These are phyloP conservation scores for Podospora anserina DNA, from an alignment of 495 filamentous ascomycete species.

Conservation along the genomic window DNA sequence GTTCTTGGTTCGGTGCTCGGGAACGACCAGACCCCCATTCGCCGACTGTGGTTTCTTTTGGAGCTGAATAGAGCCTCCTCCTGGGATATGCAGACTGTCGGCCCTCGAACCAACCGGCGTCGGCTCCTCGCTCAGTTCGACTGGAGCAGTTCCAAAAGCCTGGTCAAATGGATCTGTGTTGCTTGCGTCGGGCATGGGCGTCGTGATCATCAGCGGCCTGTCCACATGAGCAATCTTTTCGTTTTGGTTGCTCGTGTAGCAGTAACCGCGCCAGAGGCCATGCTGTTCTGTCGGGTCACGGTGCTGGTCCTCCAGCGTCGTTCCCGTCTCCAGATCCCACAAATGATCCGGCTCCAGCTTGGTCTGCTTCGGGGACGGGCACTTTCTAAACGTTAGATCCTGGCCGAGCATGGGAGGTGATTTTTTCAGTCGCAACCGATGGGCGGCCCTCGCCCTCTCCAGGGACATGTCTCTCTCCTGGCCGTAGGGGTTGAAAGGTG, in stretches of 20 bases:
- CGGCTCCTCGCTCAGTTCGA: constrained; percentile 29
- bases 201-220: constrained; percentile 38
- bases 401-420: constrained; percentile 82
- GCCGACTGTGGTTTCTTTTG: constrained; percentile 11
- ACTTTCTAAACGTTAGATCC: constrained; percentile 72
- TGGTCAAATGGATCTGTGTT: constrained; percentile 38
- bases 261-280: constrained; percentile 69
- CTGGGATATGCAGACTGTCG: background rate
- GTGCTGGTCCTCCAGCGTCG: constrained; percentile 44
- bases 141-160: constrained; percentile 33
- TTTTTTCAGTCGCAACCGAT: constrained; percentile 41
- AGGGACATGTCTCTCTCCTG: constrained; percentile 43
- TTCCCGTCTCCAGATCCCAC: constrained; percentile 32
- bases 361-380: constrained; percentile 74
- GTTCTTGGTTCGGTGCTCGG: constrained; percentile 31
- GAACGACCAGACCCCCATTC: constrained; percentile 14
- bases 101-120: constrained; percentile 12
- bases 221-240: constrained; percentile 38
- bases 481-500: constrained; percentile 33
- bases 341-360: constrained; percentile 64
- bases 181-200: constrained; percentile 31
- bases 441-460: constrained; percentile 33
- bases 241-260: constrained; percentile 42
- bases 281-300: constrained; percentile 46
- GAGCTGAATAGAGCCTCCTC: background rate